Evolutionary conservation across 768 basidiomycete species (phyloP), one percentile per base, ranked within the genome.

Genomic region (Cystobasidium ongulense): DNA sequence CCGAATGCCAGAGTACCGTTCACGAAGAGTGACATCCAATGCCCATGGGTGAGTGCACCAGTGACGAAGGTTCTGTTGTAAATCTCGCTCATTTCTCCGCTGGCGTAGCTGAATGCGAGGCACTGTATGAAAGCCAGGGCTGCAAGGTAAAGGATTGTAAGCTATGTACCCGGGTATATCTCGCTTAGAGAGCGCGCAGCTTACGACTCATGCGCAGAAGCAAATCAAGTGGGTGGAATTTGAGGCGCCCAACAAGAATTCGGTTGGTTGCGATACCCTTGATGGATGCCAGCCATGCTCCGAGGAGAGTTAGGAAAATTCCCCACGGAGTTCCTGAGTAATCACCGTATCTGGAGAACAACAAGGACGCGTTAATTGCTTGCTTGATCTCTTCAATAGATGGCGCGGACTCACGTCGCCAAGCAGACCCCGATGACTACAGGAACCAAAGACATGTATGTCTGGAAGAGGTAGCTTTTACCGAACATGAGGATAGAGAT

Each of bases 241-340:
- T 80, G 66, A 77, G 75, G 76, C 81, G 35, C 0, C 83, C 82
- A 21, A 82, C 83, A 67, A 83, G 82, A 73, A 84, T 81, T 75
- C 89, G 81, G 80, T 93, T 91, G 17, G 95, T 97, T 76, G 89
- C 87, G 57, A 97, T 88, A 0, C 94, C 95, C 81, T 98, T 98
- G 64, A 96, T 82, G 10, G 95, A 89, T 2, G 95, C 95, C 46
- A 99, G 86, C 64, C 95, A 80, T 0, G 94, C 92, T 57, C 95
- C 96, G n/a, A 93, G 81, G 21, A 99, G 85, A 0, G 95, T 97
- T 27, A 99, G 85, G 79, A 90, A 78, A 53, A 97, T 86, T 2
- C 95, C 95, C 81, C 86, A 87, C 1, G 84, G 80, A 0, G 92
- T 96, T 81, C 89, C 95, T 78, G 92, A 89, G 82, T 96, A 99